Evolutionary conservation across 805 yeast genomes (phyloP).

Genomic region (Wickerhamia fluorescens): DNA sequence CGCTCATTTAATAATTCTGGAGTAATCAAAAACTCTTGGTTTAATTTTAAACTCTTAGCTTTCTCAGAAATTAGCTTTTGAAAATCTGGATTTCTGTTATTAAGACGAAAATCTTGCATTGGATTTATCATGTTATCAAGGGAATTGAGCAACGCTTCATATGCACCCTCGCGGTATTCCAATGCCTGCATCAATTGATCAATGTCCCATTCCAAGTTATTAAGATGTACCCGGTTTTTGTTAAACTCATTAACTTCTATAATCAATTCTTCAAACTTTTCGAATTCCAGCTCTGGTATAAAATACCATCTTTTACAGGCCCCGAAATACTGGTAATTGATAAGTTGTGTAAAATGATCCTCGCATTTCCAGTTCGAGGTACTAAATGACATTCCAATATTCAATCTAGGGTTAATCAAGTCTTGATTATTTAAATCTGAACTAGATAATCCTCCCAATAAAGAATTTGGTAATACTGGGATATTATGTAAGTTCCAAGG

Average conservation of each 20-base stretch:
- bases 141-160: constrained; percentile 22
- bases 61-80: constrained; percentile 11
- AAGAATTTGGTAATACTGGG: constrained; percentile 42
- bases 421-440: constrained; percentile 38
- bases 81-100: constrained; percentile 17
- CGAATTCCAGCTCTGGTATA: constrained; percentile 49
- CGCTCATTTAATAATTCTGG: constrained; percentile 41
- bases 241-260: constrained; percentile 5
- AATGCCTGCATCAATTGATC: constrained; percentile 12
- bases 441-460: constrained; percentile 38
- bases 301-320: constrained; percentile 53
- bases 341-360: constrained; percentile 51
- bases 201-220: constrained; percentile 13
- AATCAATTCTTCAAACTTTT: constrained; percentile 41
- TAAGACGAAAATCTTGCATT: constrained; percentile 21
- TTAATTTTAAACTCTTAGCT: constrained; percentile 13
- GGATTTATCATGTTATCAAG: constrained; percentile 26
- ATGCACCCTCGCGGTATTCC: constrained; percentile 10
- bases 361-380: constrained; percentile 52
- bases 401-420: constrained; percentile 36
- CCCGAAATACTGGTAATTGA: constrained; percentile 52
- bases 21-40: constrained; percentile 42
- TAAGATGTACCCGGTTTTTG: constrained; percentile 5
- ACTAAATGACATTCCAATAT: constrained; percentile 48
- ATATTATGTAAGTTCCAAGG: constrained; percentile 58